These are phyloP conservation scores for Tribonema minus DNA, from an alignment of 108 stramenopile species.

Conservation along the genomic window DNA sequence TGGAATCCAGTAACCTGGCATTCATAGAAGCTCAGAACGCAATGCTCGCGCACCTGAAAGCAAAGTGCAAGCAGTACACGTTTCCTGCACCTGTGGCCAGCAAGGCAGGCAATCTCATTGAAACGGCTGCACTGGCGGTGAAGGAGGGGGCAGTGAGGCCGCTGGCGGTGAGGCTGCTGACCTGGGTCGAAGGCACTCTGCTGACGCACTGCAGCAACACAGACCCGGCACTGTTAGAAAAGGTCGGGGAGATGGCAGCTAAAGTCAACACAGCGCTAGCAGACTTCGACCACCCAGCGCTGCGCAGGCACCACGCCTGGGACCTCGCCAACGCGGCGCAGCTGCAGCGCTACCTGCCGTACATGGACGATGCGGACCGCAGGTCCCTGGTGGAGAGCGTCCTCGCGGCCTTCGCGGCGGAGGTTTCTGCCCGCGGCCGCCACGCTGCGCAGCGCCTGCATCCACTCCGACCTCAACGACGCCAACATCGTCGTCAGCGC, in stretches of 20 bases:
- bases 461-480: conserved; percentile 52
- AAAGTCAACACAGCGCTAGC: conserved; percentile 1
- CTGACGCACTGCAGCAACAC: background rate
- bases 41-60: background rate
- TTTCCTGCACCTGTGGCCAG: background rate
- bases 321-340: conserved; percentile 19
- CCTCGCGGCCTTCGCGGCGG: conserved; percentile 5
- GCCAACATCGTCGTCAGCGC: conserved; percentile 48
- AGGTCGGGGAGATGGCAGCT: no score
- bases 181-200: conserved; percentile 8
- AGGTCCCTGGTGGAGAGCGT: conserved; percentile 8
- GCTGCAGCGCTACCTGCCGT: conserved; percentile 2
- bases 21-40: background rate
- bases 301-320: conserved; percentile 15
- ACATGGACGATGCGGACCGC: conserved; percentile 2
- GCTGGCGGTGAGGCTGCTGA: conserved; percentile 19
- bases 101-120: background rate
- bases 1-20: background rate
- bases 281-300: conserved; percentile 5
- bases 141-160: background rate
- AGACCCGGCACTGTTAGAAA: conserved; percentile 5
- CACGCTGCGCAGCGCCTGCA: conserved; percentile 5
- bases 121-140: background rate
- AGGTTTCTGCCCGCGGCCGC: conserved; percentile 11
- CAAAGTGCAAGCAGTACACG: background rate